Evolutionary conservation across 1,284 basidiomycete species (phyloP).

Genomic region (Cryptococcus amylolentus): DNA sequence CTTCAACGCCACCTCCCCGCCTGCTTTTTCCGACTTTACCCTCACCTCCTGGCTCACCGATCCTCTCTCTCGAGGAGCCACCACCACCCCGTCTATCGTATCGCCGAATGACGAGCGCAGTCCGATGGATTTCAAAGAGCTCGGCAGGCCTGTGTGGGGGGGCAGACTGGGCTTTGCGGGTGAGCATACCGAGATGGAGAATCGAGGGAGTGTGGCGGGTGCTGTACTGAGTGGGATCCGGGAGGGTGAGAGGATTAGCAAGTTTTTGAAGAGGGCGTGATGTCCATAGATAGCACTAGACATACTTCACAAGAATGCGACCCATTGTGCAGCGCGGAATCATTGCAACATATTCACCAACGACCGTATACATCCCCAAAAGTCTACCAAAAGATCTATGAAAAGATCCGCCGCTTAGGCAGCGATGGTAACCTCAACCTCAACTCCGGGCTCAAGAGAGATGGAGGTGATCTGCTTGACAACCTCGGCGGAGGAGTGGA

Average conservation of each 20-base stretch:
- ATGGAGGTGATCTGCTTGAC: constrained; percentile 99
- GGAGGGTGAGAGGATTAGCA: constrained; percentile 48
- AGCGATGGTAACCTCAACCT: constrained; percentile 99
- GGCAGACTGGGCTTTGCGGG: constrained; percentile 54
- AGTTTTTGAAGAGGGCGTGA: constrained; percentile 3
- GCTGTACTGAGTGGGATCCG: constrained; percentile 51
- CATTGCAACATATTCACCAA: too few relatives aligned
- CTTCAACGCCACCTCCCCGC: constrained; percentile 19
- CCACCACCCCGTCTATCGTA: constrained; percentile 52
- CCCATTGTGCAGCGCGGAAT: too few relatives aligned
- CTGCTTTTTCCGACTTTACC: constrained; percentile 22
- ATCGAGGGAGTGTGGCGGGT: constrained; percentile 52
- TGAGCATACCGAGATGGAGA: constrained; percentile 55
- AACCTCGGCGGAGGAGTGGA: constrained; percentile 97
- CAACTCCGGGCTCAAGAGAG: constrained; percentile 97
- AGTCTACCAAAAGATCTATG: not conserved
- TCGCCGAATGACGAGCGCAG: constrained; percentile 41
- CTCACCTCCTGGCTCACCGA: constrained; percentile 53
- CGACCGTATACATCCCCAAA: not conserved
- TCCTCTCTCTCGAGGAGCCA: constrained; percentile 52
- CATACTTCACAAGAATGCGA: not conserved
- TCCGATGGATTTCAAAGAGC: constrained; percentile 53
- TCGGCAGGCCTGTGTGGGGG: constrained; percentile 50
- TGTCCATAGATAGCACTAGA: not conserved
- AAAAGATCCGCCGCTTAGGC: constrained; percentile 25